Conservation (phyloP, 148 eudicot species). For the Diospyros kaki region DNA sequence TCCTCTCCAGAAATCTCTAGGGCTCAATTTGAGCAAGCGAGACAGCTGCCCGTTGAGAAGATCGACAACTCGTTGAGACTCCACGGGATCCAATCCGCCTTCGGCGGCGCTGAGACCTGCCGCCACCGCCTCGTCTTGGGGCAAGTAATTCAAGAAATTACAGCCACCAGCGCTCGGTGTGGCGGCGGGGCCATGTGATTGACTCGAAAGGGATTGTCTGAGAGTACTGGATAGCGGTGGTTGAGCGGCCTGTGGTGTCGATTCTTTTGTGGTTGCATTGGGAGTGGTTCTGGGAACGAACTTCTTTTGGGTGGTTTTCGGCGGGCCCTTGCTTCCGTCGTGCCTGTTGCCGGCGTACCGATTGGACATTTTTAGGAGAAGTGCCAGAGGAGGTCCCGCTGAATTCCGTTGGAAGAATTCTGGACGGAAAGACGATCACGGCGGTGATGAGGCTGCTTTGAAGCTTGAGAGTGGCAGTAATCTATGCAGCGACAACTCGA, state of each 20-base stretch:
- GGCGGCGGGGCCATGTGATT: constrained; percentile 6
- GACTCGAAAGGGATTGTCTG: constrained; percentile 23
- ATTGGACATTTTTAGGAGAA: too few relatives aligned
- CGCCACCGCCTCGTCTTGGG: constrained; percentile 96
- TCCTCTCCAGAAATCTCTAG: constrained; percentile 79
- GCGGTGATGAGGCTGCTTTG: too few relatives aligned
- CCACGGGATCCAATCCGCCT: constrained; percentile 80
- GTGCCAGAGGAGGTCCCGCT: background rate
- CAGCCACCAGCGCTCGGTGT: constrained; percentile 22
- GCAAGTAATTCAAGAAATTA: constrained; percentile 70
- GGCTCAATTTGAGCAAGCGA: constrained; percentile 56
- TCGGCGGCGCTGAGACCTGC: constrained; percentile 65
- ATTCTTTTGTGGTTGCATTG: constrained; percentile 10
- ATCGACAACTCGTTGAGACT: constrained; percentile 86
- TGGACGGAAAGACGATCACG: too few relatives aligned
- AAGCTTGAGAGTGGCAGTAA: too few relatives aligned
- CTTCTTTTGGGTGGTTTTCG: constrained; percentile 33
- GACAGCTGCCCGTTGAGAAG: constrained; percentile 66
- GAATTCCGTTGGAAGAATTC: too few relatives aligned
- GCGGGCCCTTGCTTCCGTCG: constrained; percentile 22
- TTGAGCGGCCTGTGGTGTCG: constrained; percentile 7
- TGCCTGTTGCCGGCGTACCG: background rate
- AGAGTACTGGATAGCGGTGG: constrained; percentile 53
- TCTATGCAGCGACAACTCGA: too few relatives aligned
- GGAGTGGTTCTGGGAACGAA: constrained; percentile 33